These are phyloP conservation scores for Pyrenula aspistea DNA, from an alignment of 495 filamentous ascomycete species.

Conservation along the genomic window DNA sequence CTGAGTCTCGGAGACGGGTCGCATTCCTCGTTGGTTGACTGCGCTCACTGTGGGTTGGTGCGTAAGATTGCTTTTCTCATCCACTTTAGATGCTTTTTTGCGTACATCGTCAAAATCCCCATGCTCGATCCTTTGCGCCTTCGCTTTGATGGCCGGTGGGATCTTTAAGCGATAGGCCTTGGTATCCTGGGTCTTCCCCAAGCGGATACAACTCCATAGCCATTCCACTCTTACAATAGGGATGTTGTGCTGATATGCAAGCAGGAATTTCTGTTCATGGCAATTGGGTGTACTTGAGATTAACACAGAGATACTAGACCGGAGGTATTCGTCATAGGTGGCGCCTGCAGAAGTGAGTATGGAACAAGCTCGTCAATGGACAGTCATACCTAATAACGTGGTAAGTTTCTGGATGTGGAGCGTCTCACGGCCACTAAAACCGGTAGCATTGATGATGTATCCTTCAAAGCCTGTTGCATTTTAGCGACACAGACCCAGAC, in stretches of 20 bases:
- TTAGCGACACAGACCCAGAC: constrained; percentile 58
- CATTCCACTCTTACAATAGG: constrained; percentile 68
- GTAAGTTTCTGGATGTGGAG: constrained; percentile 70
- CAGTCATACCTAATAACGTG: constrained; percentile 49
- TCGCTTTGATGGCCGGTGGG: background rate
- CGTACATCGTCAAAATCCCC: background rate
- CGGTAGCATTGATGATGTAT: constrained; percentile 66
- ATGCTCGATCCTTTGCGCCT: background rate
- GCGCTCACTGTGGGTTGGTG: background rate
- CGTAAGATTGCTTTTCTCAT: background rate
- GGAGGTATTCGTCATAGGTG: constrained; percentile 64
- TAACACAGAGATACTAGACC: constrained; percentile 51
- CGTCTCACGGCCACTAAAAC: constrained; percentile 73
- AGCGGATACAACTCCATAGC: constrained; percentile 70
- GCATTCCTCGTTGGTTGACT: background rate
- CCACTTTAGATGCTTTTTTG: background rate
- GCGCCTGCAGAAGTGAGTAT: constrained; percentile 30
- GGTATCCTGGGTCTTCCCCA: constrained; percentile 38
- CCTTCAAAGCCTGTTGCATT: constrained; percentile 52
- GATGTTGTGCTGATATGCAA: constrained; percentile 59
- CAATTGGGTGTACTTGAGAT: constrained; percentile 48
- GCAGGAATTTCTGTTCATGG: constrained; percentile 66
- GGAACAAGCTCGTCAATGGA: background rate
- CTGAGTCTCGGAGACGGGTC: background rate
- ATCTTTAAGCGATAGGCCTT: constrained; percentile 12